phyloP scores from a whole-genome alignment of 345 rosid species.

The Salix purpurea region DNA sequence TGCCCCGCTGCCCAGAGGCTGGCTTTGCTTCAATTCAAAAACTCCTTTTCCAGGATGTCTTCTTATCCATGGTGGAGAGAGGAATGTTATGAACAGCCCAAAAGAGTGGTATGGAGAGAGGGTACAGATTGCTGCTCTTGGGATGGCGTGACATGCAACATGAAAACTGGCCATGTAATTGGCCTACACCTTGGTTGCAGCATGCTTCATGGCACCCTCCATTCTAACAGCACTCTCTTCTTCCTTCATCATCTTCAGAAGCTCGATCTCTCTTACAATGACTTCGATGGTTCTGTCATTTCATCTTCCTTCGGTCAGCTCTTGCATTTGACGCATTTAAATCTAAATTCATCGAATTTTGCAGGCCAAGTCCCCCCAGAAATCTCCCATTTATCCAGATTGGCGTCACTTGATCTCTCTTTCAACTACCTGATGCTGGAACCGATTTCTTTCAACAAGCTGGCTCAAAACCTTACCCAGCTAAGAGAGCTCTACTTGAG shows the following conservation, averaged over 20 bases:
- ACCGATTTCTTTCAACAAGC: no score
- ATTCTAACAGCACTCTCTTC: constrained; percentile 17
- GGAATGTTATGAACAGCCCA: background rate
- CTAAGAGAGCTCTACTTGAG: no score
- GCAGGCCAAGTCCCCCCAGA: background rate
- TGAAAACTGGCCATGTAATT: background rate
- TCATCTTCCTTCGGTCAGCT: constrained; percentile 8
- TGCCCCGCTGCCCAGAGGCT: no score
- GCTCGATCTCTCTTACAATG: constrained; percentile 26
- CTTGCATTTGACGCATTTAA: constrained; percentile 4
- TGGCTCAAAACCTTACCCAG: no score
- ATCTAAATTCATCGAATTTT: background rate
- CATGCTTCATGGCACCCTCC: background rate
- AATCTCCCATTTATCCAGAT: background rate
- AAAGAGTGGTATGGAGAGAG: constrained; percentile 12
- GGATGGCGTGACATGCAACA: constrained; percentile 27
- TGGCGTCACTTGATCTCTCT: constrained; percentile 8
- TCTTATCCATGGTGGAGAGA: no score
- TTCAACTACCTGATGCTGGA: background rate
- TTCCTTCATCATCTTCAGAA: constrained; percentile 16
- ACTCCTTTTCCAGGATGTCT: no score
- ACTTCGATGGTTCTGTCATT: constrained; percentile 9
- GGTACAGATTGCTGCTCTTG: constrained; percentile 27
- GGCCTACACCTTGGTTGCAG: constrained; percentile 1
- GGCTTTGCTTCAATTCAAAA: no score